phyloP scores from a whole-genome alignment of 768 basidiomycete genomes.

The Mycena rosella region DNA sequence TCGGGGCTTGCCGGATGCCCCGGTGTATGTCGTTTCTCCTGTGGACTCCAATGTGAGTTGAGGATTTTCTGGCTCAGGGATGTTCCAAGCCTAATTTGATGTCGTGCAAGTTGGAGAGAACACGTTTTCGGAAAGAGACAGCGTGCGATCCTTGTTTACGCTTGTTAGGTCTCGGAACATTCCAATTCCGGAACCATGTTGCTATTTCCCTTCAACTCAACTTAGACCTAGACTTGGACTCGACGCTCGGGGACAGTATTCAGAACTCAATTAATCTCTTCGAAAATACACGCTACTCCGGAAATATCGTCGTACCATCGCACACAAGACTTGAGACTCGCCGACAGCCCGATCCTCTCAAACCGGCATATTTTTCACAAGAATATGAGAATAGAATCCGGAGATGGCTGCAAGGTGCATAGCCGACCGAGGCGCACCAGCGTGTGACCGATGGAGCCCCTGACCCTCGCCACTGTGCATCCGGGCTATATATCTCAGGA shows the following conservation, averaged over 20 bases:
- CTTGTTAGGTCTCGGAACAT: too few species aligned
- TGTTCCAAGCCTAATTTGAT: too few species aligned
- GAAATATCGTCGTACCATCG: background rate
- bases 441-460: too few species aligned
- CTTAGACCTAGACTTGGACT: background rate
- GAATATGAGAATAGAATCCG: background rate
- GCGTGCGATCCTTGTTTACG: background rate
- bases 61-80: too few species aligned
- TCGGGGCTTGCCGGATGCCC: conserved; percentile 2
- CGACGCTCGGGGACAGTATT: background rate
- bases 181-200: too few species aligned
- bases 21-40: background rate
- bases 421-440: too few species aligned
- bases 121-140: background rate
- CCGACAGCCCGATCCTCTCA: background rate
- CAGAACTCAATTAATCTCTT: background rate
- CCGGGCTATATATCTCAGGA: conserved; percentile 11
- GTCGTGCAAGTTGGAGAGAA: too few species aligned
- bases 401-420: too few species aligned
- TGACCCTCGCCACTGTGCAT: background rate
- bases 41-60: background rate
- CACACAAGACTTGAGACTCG: background rate
- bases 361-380: conserved; percentile 6
- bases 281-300: too few species aligned
- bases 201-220: too few species aligned